These are phyloP conservation scores for Hanseniaspora thailandica DNA, from an alignment of 805 yeast genomes.

Conservation along the genomic window DNA sequence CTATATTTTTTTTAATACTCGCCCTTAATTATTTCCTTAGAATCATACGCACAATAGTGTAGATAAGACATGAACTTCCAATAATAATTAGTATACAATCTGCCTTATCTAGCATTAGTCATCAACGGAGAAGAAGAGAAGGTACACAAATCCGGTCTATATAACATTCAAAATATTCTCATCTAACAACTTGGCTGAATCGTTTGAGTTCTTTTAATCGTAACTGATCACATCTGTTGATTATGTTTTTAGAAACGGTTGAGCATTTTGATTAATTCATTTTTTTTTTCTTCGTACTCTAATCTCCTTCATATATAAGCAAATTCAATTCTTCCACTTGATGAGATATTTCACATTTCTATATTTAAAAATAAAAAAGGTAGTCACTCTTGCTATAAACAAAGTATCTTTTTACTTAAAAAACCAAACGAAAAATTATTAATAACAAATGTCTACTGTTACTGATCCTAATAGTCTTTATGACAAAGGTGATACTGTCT, in stretches of 20 bases:
- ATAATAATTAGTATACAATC: too few species aligned
- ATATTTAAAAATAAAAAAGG: too few species aligned
- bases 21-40: neutral
- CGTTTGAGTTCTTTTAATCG: too few species aligned
- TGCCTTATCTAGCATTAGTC: too few species aligned
- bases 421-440: neutral
- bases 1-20: neutral
- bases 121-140: neutral
- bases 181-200: neutral
- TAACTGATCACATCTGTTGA: neutral
- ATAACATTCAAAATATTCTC: too few species aligned
- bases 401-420: too few species aligned
- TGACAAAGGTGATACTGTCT: conserved; percentile 68
- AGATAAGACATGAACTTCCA: too few species aligned
- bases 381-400: too few species aligned
- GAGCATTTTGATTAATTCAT: neutral
- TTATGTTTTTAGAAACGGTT: too few species aligned
- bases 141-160: too few species aligned
- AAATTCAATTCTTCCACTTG: neutral
- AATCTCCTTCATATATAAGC: neutral
- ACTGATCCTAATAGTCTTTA: conserved; percentile 63
- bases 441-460: conserved; percentile 39
- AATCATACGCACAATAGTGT: neutral
- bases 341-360: neutral
- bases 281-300: neutral